Evolutionary conservation across 495 filamentous ascomycete genomes (phyloP), one percentile per base, ranked within the genome.

Genomic region (Hypoxylon crocopeplum): DNA sequence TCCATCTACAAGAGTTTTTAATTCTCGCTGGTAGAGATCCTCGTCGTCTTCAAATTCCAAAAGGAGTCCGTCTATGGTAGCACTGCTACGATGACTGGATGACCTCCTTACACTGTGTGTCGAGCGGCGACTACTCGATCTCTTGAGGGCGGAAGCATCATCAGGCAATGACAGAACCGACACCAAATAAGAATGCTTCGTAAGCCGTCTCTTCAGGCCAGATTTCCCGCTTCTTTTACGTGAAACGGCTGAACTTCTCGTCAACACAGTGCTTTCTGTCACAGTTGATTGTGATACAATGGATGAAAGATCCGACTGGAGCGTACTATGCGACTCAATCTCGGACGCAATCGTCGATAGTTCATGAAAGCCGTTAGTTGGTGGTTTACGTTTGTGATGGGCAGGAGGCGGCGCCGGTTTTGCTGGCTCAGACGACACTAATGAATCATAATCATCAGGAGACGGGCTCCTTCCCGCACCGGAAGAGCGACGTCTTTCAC

Each of bases 1-100:
- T 46, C 96, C 95, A 58, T 95, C 95, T 8, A 98, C 93, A 17
- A 99, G 75, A 13, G 94, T 96, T 54, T 89, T 92, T 8, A 99
- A 81, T 69, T 99, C 94, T 19, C 93, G 88, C 76, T 87, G 88
- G 69, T 98, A 99, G 64, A 94, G 92, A 15, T 82, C 75, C 72
- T 99, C 95, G 56, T 98, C 95, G 4, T 85, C 79, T 11, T 83
- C 79, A 49, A 99, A 82, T 64, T 97, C 93, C 34, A 83, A 78
- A 71, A 99, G 81, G 19, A 99, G 69, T 52, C 91, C 91, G 13
- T 77, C 75, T 10, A 92, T 75, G 3, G 86, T 92, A 15, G 87
- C 84, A 25, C 81, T 85, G 16, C 80, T 79, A 36, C 86, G 76
- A 12, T 83, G 85, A 60, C 82, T 89, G 42, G 86, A 84, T 52